These are phyloP conservation scores for Brassica juncea DNA, from an alignment of 345 rosid genomes.

Conservation along the genomic window DNA sequence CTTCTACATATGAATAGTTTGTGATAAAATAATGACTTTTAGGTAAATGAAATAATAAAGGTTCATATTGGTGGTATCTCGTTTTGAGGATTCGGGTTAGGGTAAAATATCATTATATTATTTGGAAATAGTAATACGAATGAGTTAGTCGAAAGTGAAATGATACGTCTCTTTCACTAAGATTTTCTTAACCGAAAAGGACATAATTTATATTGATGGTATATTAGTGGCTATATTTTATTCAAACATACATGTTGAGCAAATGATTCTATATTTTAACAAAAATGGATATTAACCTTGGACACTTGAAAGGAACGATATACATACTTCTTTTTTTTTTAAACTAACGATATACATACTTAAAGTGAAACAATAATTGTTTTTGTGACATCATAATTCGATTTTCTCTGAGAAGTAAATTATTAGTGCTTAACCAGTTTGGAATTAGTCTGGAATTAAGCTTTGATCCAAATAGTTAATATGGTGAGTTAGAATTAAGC, in stretches of 20 bases:
- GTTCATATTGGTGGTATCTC: constrained; percentile 11
- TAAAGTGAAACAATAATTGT: neutral
- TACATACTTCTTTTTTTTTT: neutral
- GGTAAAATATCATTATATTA: constrained; percentile 15
- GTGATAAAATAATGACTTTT: constrained; percentile 9
- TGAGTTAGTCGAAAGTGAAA: constrained; percentile 34
- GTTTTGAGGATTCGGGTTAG: constrained; percentile 29
- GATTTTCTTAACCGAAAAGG: constrained; percentile 25
- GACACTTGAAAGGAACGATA: constrained; percentile 13
- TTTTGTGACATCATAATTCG: no score
- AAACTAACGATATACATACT: neutral
- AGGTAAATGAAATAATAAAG: neutral
- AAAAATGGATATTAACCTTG: constrained; percentile 14
- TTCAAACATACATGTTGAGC: constrained; percentile 13
- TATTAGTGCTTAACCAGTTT: no score
- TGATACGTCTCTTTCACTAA: constrained; percentile 30
- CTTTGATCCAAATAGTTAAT: no score
- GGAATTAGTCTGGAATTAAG: no score
- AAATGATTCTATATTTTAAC: neutral
- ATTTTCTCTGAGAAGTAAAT: no score
- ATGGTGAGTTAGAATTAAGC: no score
- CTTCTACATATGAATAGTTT: neutral
- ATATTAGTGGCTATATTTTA: constrained; percentile 12
- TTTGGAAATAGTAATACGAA: constrained; percentile 20
- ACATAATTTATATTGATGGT: constrained; percentile 3